These are phyloP conservation scores for Trichoderma simmonsii DNA, from an alignment of 2,329 filamentous ascomycete genomes.

Conservation along the genomic window DNA sequence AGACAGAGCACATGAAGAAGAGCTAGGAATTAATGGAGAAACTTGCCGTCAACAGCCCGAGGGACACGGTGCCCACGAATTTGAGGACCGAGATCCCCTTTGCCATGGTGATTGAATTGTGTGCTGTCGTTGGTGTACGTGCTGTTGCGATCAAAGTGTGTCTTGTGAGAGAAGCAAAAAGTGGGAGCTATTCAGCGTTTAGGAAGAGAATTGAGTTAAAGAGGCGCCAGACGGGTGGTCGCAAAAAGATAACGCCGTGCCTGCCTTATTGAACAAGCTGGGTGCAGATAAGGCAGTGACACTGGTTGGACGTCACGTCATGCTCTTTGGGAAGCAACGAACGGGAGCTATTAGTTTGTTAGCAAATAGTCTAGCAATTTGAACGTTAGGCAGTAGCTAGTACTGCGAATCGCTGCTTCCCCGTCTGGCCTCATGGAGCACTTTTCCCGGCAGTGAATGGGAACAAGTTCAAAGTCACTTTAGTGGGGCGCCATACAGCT, in stretches of 20 bases:
- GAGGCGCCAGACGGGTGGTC: neutral
- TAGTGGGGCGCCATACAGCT: neutral
- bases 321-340: neutral
- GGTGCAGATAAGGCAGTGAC: neutral
- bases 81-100: conserved; percentile 76
- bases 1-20: neutral
- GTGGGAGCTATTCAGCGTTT: neutral
- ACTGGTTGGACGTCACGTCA: conserved; percentile 8
- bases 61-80: conserved; percentile 86
- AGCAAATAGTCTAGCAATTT: neutral
- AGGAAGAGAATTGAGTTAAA: neutral
- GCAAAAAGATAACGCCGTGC: conserved; percentile 1
- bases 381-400: neutral
- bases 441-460: neutral
- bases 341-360: neutral
- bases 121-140: neutral
- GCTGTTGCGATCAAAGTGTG: neutral
- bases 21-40: conserved; percentile 21
- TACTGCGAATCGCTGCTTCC: neutral
- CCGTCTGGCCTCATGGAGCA: neutral
- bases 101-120: conserved; percentile 53
- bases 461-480: neutral
- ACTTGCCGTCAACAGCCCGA: conserved; percentile 83
- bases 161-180: neutral
- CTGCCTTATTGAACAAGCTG: neutral